These are phyloP conservation scores for Suillus discolor DNA, from an alignment of 768 basidiomycete genomes.

Conservation along the genomic window DNA sequence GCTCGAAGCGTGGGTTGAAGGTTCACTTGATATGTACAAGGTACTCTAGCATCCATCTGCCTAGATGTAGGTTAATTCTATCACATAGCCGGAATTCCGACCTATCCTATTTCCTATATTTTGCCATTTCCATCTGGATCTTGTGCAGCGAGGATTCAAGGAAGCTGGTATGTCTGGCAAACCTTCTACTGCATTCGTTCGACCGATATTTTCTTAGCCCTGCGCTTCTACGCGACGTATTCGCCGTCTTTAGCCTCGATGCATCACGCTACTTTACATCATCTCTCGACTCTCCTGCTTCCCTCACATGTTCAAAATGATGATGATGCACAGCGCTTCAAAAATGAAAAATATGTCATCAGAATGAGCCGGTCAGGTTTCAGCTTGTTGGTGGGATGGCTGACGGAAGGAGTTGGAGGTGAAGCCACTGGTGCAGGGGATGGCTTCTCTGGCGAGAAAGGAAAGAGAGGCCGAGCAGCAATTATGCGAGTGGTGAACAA, in stretches of 20 bases:
- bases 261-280: constrained; percentile 72
- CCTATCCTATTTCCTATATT: constrained; percentile 96
- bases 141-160: constrained; percentile 88
- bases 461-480: constrained; percentile 82
- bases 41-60: constrained; percentile 42
- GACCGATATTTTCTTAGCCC: constrained; percentile 46
- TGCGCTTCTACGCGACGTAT: constrained; percentile 74
- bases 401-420: constrained; percentile 89
- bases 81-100: constrained; percentile 82
- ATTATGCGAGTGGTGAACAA: constrained; percentile 96
- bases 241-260: constrained; percentile 63
- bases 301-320: constrained; percentile 85
- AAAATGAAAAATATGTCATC: constrained; percentile 88
- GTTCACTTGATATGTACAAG: constrained; percentile 89
- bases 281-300: constrained; percentile 77
- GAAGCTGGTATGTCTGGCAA: constrained; percentile 70
- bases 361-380: constrained; percentile 92
- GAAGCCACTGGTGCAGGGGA: constrained; percentile 80
- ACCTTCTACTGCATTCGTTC: constrained; percentile 7
- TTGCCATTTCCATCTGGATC: constrained; percentile 94
- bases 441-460: constrained; percentile 79
- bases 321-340: constrained; percentile 80
- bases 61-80: constrained; percentile 9
- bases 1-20: constrained; percentile 87
- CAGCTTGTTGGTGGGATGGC: constrained; percentile 90